Base-by-base conservation (phyloP, 1,284 basidiomycete genomes). In the Phylloporus sp. region DNA sequence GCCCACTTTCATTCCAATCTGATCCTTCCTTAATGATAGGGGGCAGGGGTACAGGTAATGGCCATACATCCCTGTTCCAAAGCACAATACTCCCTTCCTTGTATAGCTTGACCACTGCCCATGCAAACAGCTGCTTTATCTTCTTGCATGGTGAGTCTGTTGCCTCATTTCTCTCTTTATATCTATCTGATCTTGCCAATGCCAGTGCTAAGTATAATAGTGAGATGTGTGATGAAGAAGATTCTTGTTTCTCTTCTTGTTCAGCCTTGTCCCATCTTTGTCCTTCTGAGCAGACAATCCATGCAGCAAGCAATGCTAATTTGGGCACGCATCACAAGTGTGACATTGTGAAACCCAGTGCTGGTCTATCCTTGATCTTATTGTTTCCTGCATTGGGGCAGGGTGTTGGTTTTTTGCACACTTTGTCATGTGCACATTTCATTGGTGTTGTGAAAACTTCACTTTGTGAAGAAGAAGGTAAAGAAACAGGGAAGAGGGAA, bases 301-400 rank as follows among this genome's bases (percentile, higher is more conserved):
- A 80, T 22, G 78, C 77, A 3, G 90, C 89, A 59, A 93, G 81
- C 18, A 85, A 77, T 0, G 83, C 78, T 6, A 93, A 79, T 66
- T 90, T 89, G 8, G 91, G 89, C 0, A 93, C 88, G 47, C 91
- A 87, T 12, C 90, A 85, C 2, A 93, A 80, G 69, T 91, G 86
- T 0, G 90, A 91, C 8, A 92, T 73, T 0, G 90, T 88, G 69
- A 89, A 91, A 3, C 89, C 88, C 51, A 78, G 72, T 54, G 39
- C 71, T 13, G 56, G 49, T 24, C 24, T 72, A 29, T 71, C 34
- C 39, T 69, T 44, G 15, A 57, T n/a, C 34, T 63, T 46, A 12
- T 57, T 50, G 11, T 56, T 46, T 39, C 47, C 31, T 49, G 11
- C 20, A 29, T 4, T 22, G 3, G 22, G 4, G 2, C 37, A 59